These are phyloP conservation scores for Drechslera avenae DNA, from an alignment of 2,329 filamentous ascomycete genomes.

Conservation along the genomic window DNA sequence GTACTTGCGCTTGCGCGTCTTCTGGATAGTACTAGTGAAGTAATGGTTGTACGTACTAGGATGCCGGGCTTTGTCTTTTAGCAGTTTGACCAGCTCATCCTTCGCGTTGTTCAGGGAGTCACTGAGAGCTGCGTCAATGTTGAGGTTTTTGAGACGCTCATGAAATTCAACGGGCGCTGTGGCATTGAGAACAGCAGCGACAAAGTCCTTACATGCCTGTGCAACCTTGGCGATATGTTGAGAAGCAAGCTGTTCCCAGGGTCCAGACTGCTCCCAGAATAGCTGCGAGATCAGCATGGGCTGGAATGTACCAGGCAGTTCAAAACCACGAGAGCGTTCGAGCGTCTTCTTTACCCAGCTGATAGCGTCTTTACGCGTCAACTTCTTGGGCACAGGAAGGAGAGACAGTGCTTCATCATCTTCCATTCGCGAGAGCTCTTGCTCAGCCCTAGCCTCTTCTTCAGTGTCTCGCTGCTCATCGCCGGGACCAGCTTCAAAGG, in stretches of 20 bases:
- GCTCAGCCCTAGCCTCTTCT: slow-evolving; percentile 1
- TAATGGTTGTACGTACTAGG: slow-evolving; percentile 62
- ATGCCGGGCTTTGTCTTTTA: slow-evolving; percentile 55
- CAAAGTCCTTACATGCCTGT: slow-evolving; percentile 41
- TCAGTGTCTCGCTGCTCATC: slow-evolving; percentile 13
- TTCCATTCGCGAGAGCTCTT: slow-evolving; percentile 16
- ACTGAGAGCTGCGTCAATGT: slow-evolving; percentile 52
- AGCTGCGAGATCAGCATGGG: slow-evolving; percentile 63
- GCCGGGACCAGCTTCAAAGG: slow-evolving; percentile 33
- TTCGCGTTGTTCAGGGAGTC: slow-evolving; percentile 40
- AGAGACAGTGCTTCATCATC: background rate
- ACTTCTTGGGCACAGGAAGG: slow-evolving; percentile 21
- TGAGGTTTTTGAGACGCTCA: slow-evolving; percentile 43
- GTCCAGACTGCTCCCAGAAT: slow-evolving; percentile 63
- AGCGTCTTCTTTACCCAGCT: slow-evolving; percentile 50
- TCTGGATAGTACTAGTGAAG: slow-evolving; percentile 37
- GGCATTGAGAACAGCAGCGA: slow-evolving; percentile 43
- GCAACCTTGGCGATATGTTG: slow-evolving; percentile 48
- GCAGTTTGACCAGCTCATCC: slow-evolving; percentile 52
- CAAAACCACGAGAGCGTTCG: slow-evolving; percentile 55
- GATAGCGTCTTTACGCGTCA: slow-evolving; percentile 49
- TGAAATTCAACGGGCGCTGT: slow-evolving; percentile 51
- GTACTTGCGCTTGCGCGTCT: slow-evolving; percentile 21
- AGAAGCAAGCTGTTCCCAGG: slow-evolving; percentile 56
- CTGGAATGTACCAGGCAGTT: slow-evolving; percentile 67